Percentiles rank a stretch among this genome's conserved stretches.
phyloP scores from a whole-genome alignment of 176 grass and related monocot genomes.

The Juncus inflexus region DNA sequence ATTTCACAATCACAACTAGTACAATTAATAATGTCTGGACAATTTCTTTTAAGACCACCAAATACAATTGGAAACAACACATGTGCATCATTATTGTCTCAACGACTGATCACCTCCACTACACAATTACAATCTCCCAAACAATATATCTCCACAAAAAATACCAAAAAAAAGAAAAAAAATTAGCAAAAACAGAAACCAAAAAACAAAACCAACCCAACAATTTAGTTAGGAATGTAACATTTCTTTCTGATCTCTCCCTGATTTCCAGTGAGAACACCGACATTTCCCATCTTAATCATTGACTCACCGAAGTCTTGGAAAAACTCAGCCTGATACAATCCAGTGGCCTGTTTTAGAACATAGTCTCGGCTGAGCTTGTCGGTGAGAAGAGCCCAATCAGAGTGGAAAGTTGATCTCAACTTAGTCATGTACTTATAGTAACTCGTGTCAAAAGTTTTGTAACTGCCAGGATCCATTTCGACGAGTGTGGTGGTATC shows the following conservation, averaged over 20 bases:
- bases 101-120: background rate
- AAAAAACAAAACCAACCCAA: background rate
- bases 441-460: constrained; percentile 64
- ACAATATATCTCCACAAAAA: too few species aligned
- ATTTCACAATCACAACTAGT: too few species aligned
- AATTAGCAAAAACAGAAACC: too few species aligned
- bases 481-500: constrained; percentile 42
- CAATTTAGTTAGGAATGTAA: constrained; percentile 27
- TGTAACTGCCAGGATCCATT: constrained; percentile 81
- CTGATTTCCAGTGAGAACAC: constrained; percentile 41
- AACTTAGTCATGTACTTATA: constrained; percentile 45
- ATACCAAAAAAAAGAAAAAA: too few species aligned
- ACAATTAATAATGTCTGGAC: too few species aligned
- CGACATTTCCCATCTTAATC: constrained; percentile 60
- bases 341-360: constrained; percentile 35
- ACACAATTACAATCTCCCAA: background rate
- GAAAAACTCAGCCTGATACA: constrained; percentile 40
- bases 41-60: background rate
- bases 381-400: constrained; percentile 46
- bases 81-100: background rate
- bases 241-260: constrained; percentile 79
- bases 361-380: constrained; percentile 48
- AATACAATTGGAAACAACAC: background rate
- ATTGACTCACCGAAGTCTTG: constrained; percentile 52
- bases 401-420: constrained; percentile 58